These are phyloP conservation scores for Beta macrorhiza DNA, from an alignment of 179 eudicot species.

Conservation along the genomic window DNA sequence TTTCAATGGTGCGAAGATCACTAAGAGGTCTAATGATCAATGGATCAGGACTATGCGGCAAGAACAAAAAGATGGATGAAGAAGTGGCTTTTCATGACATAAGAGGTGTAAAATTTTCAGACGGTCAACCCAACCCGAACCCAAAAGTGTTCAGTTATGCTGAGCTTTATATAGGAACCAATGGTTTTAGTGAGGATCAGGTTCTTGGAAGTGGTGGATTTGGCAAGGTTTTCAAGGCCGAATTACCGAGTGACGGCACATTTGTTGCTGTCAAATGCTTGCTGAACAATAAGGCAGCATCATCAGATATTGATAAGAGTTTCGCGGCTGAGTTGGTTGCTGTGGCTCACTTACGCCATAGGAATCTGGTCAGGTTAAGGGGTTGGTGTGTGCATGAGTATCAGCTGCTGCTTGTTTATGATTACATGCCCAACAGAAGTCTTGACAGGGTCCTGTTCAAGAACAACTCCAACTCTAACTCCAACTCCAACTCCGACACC, in stretches of 20 bases:
- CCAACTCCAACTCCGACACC: conserved; percentile 15
- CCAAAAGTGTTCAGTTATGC: conserved; percentile 76
- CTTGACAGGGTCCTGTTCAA: conserved; percentile 73
- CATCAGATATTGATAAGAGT: conserved; percentile 57
- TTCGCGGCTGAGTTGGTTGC: conserved; percentile 89
- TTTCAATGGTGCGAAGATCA: conserved; percentile 28
- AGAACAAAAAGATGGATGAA: conserved; percentile 9
- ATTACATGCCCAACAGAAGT: conserved; percentile 93
- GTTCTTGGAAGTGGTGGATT: conserved; percentile 92
- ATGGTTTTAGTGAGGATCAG: conserved; percentile 58
- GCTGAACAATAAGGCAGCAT: background rate
- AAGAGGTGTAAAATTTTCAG: conserved; percentile 50
- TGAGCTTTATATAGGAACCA: conserved; percentile 81
- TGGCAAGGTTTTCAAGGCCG: conserved; percentile 70
- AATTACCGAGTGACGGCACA: conserved; percentile 73
- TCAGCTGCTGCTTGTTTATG: conserved; percentile 74
- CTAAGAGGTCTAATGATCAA: conserved; percentile 33
- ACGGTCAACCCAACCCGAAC: conserved; percentile 35
- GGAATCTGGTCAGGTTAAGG: conserved; percentile 80
- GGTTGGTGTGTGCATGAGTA: conserved; percentile 93
- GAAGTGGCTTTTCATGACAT: conserved; percentile 50
- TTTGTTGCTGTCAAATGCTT: conserved; percentile 85
- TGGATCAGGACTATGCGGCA: conserved; percentile 16
- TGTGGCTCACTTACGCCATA: conserved; percentile 92
- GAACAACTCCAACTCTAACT: conserved; percentile 7